These are phyloP conservation scores for Hyphodiscus sp. DNA, from an alignment of 2,329 filamentous ascomycete genomes.

Conservation along the genomic window DNA sequence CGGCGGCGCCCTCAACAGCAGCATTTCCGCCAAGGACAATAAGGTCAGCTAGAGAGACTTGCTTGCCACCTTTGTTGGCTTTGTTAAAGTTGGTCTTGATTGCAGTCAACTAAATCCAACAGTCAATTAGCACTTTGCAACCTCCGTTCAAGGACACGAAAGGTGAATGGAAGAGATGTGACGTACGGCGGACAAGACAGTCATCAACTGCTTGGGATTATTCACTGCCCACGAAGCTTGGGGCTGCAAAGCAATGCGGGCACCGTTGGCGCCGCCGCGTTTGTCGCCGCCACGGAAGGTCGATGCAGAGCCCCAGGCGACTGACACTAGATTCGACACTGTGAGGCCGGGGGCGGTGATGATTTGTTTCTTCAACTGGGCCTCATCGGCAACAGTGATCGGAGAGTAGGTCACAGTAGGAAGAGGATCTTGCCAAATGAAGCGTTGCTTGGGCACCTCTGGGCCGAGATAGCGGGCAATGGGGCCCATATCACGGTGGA, in stretches of 20 bases:
- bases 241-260: constrained; percentile 64
- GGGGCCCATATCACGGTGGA: constrained; percentile 75
- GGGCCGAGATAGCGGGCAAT: constrained; percentile 65
- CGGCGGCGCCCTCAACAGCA: constrained; percentile 67
- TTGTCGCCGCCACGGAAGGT: constrained; percentile 73
- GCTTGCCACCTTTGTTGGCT: constrained; percentile 61
- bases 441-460: constrained; percentile 62
- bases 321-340: constrained; percentile 54
- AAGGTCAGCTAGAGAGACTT: constrained; percentile 71
- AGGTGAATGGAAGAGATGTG: not conserved
- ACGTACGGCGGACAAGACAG: constrained; percentile 38
- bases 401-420: constrained; percentile 51
- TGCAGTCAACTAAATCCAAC: constrained; percentile 34
- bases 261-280: constrained; percentile 76
- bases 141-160: not conserved
- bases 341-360: constrained; percentile 50
- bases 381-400: constrained; percentile 56
- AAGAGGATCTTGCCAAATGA: constrained; percentile 71
- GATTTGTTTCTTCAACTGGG: constrained; percentile 60
- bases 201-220: constrained; percentile 59
- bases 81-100: constrained; percentile 59
- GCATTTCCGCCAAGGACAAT: constrained; percentile 67
- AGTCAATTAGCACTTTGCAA: constrained; percentile 5
- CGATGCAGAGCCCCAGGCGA: constrained; percentile 64
- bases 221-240: constrained; percentile 69